Percentiles rank a stretch among this genome's conserved stretches.
These are phyloP conservation scores for Termitomyces sp. DNA, from an alignment of 768 basidiomycete species.

Conservation along the genomic window DNA sequence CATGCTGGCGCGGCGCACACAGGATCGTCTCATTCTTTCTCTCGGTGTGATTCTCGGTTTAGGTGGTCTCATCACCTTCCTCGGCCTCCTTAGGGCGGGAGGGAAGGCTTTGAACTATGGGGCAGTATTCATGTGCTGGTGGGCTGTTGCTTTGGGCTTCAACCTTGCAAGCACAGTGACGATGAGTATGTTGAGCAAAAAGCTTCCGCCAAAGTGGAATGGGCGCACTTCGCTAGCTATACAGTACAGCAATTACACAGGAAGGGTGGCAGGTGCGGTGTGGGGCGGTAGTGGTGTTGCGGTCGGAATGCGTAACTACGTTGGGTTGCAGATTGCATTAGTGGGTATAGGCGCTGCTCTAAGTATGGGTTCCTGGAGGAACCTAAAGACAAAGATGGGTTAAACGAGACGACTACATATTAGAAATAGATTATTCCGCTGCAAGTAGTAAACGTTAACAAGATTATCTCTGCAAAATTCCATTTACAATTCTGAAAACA, in stretches of 20 bases:
- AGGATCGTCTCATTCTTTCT: conserved; percentile 59
- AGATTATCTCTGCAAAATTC: no score
- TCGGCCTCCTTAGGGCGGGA: conserved; percentile 37
- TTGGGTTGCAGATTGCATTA: conserved; percentile 57
- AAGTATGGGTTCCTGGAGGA: conserved; percentile 54
- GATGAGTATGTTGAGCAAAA: conserved; percentile 63
- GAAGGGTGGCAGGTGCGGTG: conserved; percentile 63
- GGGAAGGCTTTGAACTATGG: conserved; percentile 29
- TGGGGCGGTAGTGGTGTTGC: conserved; percentile 62
- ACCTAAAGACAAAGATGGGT: conserved; percentile 63
- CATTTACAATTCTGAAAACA: not conserved
- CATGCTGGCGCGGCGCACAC: conserved; percentile 49
- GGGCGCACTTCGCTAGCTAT: conserved; percentile 52
- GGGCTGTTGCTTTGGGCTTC: conserved; percentile 66
- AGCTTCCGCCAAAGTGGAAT: conserved; percentile 63
- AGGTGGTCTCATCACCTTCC: conserved; percentile 47
- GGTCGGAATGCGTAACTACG: conserved; percentile 59
- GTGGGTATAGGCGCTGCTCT: conserved; percentile 56
- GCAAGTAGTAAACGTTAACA: no score
- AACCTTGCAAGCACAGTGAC: conserved; percentile 72
- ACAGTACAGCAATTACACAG: conserved; percentile 66
- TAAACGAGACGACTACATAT: not conserved
- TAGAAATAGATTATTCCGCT: no score
- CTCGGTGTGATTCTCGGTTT: conserved; percentile 49
- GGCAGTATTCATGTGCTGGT: conserved; percentile 49